These are phyloP conservation scores for Mortierella hygrophila DNA, from an alignment of 192 early-diverging fungal genomes.

Conservation along the genomic window DNA sequence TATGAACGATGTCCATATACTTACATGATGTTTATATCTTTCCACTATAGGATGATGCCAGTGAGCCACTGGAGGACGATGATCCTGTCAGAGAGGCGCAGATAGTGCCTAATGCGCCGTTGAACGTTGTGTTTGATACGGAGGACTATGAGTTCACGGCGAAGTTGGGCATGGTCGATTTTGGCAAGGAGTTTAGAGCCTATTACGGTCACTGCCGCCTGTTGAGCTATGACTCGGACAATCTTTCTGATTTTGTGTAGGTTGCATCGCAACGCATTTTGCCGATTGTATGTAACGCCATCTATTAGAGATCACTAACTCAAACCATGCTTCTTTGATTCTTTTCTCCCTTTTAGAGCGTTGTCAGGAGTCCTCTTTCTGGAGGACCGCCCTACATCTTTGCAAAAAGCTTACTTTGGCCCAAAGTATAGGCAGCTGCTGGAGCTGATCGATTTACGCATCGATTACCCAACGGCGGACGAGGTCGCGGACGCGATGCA, in stretches of 20 bases:
- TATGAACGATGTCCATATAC: background rate
- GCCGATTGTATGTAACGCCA: background rate
- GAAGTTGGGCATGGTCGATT: background rate
- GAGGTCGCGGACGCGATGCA: background rate
- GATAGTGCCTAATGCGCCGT: background rate
- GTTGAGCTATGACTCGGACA: background rate
- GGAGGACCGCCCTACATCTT: background rate
- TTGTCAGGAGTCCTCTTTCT: background rate
- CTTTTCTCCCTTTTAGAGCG: background rate
- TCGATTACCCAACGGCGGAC: background rate
- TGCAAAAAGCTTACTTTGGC: background rate
- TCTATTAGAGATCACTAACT: background rate
- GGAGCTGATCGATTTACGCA: background rate
- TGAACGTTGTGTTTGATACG: background rate
- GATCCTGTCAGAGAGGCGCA: background rate
- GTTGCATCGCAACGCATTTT: background rate
- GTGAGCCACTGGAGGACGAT: background rate
- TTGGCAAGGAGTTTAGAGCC: slow-evolving; percentile 1
- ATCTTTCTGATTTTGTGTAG: slow-evolving; percentile 1
- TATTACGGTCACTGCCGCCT: background rate
- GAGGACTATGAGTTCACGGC: background rate
- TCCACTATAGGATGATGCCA: background rate
- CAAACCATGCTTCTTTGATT: background rate
- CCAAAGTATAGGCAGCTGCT: background rate
- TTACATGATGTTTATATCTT: background rate